Evolutionary conservation across 2,329 filamentous ascomycete species (phyloP), one percentile per base, ranked within the genome.

Genomic region (Periconia macrospinosa): DNA sequence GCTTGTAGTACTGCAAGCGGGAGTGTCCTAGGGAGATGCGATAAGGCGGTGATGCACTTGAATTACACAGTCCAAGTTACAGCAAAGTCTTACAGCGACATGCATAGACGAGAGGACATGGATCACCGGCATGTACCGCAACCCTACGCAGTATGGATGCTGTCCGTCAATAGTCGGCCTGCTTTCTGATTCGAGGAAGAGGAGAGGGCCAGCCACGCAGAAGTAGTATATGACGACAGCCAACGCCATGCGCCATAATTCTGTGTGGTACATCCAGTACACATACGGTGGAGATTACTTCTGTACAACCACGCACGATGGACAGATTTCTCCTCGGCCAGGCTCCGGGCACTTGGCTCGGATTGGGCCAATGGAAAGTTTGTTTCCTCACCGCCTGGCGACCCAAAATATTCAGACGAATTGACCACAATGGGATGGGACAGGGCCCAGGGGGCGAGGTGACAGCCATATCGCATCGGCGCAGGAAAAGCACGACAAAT

Each of bases 21-120:
- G 15, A 37, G 33, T 10, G 19, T 6, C 59, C 54, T n/a, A 61
- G 56, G 54, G 57, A 57, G 47, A 30, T 43, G 50, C 54, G 62
- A 68, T 68, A 67, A 65, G 65, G 60, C 18, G 53, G 46, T 49
- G 48, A 53, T 53, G 43, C 15, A 55, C 56, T 55, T 54, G 17
- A 23, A 3, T 17, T 40, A 47, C n/a, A 6, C 45, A 57, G 45
- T 51, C 45, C 46, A 47, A 33, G 46, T 33, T 27, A 27, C 42
- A 19, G 17, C 23, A 15, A 44, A 27, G 20, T 44, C 23, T 8
- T 19, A 44, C 18, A 19, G 19, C 13, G 18, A 44, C 23, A 27
- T 19, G 14, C 19, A 23, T 15, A 19, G 23, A 19, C 18, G 20
- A 15, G 42, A 10, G 23, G 18, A 8, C 42, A 42, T 19, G 41